Conservation (phyloP, 2,329 filamentous ascomycete genomes). For the Pestalotiopsis sp. region DNA sequence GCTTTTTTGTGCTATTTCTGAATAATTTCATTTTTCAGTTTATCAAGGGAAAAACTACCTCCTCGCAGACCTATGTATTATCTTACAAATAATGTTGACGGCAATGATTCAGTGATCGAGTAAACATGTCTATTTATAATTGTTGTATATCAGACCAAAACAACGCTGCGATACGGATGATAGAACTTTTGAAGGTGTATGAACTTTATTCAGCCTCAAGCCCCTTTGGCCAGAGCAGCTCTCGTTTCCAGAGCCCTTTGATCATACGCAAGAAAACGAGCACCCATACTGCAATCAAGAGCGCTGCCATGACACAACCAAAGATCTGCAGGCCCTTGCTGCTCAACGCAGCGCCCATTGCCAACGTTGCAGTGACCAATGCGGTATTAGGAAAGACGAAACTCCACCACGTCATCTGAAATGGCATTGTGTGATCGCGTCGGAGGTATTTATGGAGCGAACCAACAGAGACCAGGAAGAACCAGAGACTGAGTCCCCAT, state of each 20-base stretch:
- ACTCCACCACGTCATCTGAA: conserved; percentile 85
- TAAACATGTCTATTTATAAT: too few species aligned
- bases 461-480: conserved; percentile 79
- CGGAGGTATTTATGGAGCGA: conserved; percentile 71
- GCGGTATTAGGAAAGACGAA: conserved; percentile 84
- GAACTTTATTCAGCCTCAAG: background rate
- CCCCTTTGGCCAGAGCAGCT: conserved; percentile 79
- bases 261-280: conserved; percentile 73
- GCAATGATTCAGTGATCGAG: too few species aligned
- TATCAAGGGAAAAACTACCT: too few species aligned
- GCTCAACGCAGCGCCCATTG: conserved; percentile 65
- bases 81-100: too few species aligned
- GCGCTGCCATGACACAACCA: conserved; percentile 68
- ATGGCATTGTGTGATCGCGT: conserved; percentile 62
- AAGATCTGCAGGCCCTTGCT: conserved; percentile 65
- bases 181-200: too few species aligned
- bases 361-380: conserved; percentile 73
- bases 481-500: conserved; percentile 83
- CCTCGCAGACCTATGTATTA: too few species aligned
- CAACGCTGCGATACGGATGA: too few species aligned
- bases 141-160: too few species aligned
- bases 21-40: too few species aligned
- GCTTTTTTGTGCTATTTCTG: too few species aligned
- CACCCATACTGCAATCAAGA: conserved; percentile 69
- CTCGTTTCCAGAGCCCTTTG: conserved; percentile 62